A percentile compares a stretch with the other conserved stretches of the same genome.
These are phyloP conservation scores for Raddia distichophylla DNA, from an alignment of 176 grass and related monocot genomes.

Conservation along the genomic window DNA sequence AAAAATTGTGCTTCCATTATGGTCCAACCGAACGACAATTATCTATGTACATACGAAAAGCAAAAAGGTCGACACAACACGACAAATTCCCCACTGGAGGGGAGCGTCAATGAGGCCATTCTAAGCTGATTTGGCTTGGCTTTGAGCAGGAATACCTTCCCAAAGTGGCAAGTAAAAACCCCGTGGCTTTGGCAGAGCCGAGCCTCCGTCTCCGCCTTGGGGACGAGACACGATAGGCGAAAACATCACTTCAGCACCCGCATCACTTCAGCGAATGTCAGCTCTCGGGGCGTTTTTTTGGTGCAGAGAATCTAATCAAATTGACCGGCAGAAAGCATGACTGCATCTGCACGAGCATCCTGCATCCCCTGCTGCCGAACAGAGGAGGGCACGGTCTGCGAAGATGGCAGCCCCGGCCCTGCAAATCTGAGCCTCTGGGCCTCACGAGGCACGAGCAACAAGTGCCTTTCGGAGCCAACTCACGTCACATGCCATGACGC, in stretches of 20 bases:
- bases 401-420: neutral
- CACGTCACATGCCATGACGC: neutral
- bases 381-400: neutral
- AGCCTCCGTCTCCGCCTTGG: neutral
- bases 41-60: no score
- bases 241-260: conserved; percentile 1
- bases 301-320: conserved; percentile 15
- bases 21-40: no score
- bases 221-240: neutral
- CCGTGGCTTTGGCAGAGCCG: neutral
- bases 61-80: no score
- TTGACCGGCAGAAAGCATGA: conserved; percentile 18
- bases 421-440: neutral
- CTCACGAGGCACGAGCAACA: neutral
- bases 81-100: neutral
- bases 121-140: neutral
- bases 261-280: conserved; percentile 26
- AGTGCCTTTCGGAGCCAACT: neutral
- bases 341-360: neutral
- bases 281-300: neutral
- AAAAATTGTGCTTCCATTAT: no score
- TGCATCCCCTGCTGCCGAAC: neutral
- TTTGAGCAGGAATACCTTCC: conserved; percentile 15
- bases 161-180: conserved; percentile 25
- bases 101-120: neutral